Evolutionary conservation across 2,329 filamentous ascomycete genomes (phyloP), one percentile per base, ranked within the genome.

Genomic region (Fusarium sp.): DNA sequence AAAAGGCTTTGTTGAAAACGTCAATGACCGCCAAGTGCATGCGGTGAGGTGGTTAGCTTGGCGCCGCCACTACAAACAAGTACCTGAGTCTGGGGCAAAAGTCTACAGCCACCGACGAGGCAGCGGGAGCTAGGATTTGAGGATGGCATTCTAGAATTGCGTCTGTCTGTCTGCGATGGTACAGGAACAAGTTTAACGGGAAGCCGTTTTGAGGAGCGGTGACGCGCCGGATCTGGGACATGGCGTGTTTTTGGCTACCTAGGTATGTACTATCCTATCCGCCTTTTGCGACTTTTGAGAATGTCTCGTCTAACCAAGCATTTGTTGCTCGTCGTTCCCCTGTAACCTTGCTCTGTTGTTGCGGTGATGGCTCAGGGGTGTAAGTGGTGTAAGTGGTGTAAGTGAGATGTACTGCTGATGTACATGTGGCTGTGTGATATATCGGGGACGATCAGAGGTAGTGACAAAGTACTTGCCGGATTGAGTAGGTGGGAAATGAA

Each of bases 401-500:
- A 65, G 62, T 65, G 53, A 45, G 26, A 32, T 48, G 47, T 62
- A 65, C 61, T 38, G 24, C 15, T 3, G 13, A 39, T 22, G 41
- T 65, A 65, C 61, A 38, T 32, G 22, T 9, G 4, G 11, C 7
- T 8, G 3, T 6, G 38, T 28, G 1, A 7, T 8, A 28, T 8
- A n/a, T 28, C 13, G 11, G 1, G 7, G 22, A 19, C 12, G 42
- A 34, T 1, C 3, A 9, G 22, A 65, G 4, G 62, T 65, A 59
- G 9, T 47, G 12, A 7, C 6, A 2, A 50, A 35, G 62, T 65
- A 63, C 58, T 63, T 65, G 10, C 62, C 62, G 24, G 36, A 65
- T 65, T 51, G 8, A 53, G 62, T 51, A 65, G 42, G 61, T 58
- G 57, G 57, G 47, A 63, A 65, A 65, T 64, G 55, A 64, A 61